These are phyloP conservation scores for Draba incana DNA, from an alignment of 345 rosid genomes.

Conservation along the genomic window DNA sequence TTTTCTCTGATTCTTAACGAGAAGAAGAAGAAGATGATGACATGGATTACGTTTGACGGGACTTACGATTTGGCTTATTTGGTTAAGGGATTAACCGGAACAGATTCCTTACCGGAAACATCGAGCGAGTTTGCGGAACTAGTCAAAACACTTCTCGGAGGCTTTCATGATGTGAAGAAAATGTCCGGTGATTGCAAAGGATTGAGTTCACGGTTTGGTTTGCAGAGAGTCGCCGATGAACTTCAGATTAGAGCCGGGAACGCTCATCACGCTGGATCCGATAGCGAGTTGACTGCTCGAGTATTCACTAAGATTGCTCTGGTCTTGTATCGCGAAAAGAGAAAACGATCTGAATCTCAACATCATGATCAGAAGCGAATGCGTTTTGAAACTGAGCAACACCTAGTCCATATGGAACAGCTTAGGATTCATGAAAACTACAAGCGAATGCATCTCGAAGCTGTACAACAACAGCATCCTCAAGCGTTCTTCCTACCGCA, in stretches of 20 bases:
- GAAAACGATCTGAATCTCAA: not conserved
- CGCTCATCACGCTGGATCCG: conserved; percentile 39
- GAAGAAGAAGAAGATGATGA: not conserved
- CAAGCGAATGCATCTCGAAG: no score
- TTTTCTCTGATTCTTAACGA: not conserved
- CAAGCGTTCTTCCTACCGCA: no score
- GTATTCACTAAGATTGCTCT: not conserved
- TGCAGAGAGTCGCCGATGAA: conserved; percentile 16
- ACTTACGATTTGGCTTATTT: conserved; percentile 28
- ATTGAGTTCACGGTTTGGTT: not conserved
- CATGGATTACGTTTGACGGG: conserved; percentile 24
- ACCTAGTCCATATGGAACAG: no score
- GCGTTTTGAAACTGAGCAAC: no score
- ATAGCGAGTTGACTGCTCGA: conserved; percentile 28
- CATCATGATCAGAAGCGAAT: not conserved
- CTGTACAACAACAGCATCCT: no score
- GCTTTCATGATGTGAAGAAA: conserved; percentile 2
- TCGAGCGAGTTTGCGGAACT: not conserved
- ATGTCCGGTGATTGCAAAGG: not conserved
- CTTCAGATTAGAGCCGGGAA: conserved; percentile 11
- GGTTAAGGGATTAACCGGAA: not conserved
- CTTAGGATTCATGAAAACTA: no score
- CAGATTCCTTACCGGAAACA: not conserved
- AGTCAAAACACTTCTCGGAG: not conserved
- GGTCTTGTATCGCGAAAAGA: not conserved